Evolutionary conservation across 2,329 filamentous ascomycete species (phyloP).

Genomic region (Ceratocystis harringtonii): DNA sequence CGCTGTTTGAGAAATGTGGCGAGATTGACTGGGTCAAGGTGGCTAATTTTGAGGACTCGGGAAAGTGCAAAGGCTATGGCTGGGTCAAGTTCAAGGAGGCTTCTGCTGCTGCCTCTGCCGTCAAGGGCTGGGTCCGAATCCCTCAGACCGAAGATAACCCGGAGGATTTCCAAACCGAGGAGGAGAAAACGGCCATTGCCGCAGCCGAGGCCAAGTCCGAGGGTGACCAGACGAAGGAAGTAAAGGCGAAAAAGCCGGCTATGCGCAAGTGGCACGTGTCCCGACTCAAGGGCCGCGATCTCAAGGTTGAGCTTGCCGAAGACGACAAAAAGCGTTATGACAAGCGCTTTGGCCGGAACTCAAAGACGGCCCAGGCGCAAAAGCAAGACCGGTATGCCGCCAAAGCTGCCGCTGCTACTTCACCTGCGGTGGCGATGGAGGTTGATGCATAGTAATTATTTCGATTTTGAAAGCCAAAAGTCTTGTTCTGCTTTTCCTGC

Average conservation of each 20-base stretch:
- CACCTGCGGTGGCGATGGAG: conserved; percentile 27
- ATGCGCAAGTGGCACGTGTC: conserved; percentile 72
- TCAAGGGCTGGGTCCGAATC: conserved; percentile 66
- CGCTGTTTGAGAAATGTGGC: conserved; percentile 77
- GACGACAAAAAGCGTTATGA: conserved; percentile 80
- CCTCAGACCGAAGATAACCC: conserved; percentile 49
- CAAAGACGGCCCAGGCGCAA: conserved; percentile 25
- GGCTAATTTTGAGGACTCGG: conserved; percentile 89
- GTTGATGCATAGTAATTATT: conserved; percentile 22
- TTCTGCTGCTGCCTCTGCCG: conserved; percentile 51
- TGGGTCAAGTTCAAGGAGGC: conserved; percentile 85
- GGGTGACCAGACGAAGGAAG: conserved; percentile 27
- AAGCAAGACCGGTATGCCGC: conserved; percentile 20
- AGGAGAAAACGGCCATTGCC: conserved; percentile 24
- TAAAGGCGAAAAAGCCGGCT: conserved; percentile 36
- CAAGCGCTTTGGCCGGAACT: conserved; percentile 77
- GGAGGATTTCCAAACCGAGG: conserved; percentile 39
- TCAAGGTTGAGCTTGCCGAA: conserved; percentile 88
- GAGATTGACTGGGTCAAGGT: conserved; percentile 69
- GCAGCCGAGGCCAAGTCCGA: conserved; percentile 31
- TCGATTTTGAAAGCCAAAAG: neutral
- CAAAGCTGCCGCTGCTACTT: conserved; percentile 24
- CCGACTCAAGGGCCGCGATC: conserved; percentile 58
- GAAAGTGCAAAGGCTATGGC: conserved; percentile 94
- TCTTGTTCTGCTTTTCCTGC: neutral